Evolutionary conservation across 2,329 filamentous ascomycete genomes (phyloP), one percentile per base, ranked within the genome.

Genomic region (Leptosphaerulina australis): DNA sequence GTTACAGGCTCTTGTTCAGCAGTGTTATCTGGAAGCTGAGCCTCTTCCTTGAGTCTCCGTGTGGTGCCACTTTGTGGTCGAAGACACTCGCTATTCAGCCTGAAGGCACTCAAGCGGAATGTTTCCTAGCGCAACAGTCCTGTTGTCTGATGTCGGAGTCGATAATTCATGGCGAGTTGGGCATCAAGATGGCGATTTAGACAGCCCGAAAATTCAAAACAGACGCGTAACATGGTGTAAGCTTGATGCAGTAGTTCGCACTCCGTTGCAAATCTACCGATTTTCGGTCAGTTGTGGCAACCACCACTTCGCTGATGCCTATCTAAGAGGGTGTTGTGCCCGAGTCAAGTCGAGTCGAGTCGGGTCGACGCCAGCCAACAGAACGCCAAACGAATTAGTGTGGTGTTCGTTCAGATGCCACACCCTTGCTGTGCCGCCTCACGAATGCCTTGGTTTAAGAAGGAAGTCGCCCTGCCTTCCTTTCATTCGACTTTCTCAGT

Each of bases 391-490:
- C 35, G 9, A 14, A 25, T 28, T 14, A 6, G 15, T 18, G 15
- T 10, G 15, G 24, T 34, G 30, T 17, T 36, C 8, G 25, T 29
- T 29, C 28, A 29, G n/a, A 37, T 33, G 38, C 37, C 15, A 22
- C 39, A 39, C 38, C 26, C 46, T 50, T 45, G 48, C 30, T 28
- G 24, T 35, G 48, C 31, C 30, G 41, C 25, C 36, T 30, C 24
- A 28, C 14, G 21, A 28, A 6, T 28, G 33, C 29, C 39, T 35
- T 35, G 28, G 14, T 15, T 18, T 2, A 14, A 6, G n/a, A 22
- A 10, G 18, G 2, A 18, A 26, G 25, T 26, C 34, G 28, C 21
- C n/a, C 15, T 31, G 30, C 17, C 36, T 31, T 21, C 26, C 36
- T 26, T 31, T 31, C 12, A 31, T 22, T 29, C 17, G 29, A 12